Conservation (phyloP, 228 moss, liverwort and hornwort species). For the Sphagnum magellanicum region DNA sequence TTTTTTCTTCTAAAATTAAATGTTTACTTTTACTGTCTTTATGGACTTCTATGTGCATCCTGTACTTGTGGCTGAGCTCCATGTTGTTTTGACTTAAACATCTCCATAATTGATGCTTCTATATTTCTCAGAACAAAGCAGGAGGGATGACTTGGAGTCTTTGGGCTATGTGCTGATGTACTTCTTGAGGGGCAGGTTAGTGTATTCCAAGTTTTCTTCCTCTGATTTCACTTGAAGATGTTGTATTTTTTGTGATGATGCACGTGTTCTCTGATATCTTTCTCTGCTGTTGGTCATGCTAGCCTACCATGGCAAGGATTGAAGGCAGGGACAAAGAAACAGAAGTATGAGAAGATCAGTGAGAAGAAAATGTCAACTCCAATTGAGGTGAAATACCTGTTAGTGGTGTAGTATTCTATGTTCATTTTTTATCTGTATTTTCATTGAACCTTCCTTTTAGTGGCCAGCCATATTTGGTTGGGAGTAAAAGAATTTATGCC, state of each 20-base stretch:
- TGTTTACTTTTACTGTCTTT: too few relatives aligned
- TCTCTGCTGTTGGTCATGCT: constrained; percentile 1
- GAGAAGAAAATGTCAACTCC: constrained; percentile 64
- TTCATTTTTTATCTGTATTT: too few relatives aligned
- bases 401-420: too few relatives aligned
- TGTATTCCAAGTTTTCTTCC: background rate
- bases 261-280: background rate
- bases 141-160: constrained; percentile 61
- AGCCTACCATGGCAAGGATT: constrained; percentile 64
- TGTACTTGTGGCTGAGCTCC: too few relatives aligned
- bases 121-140: constrained; percentile 37
- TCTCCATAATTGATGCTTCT: background rate
- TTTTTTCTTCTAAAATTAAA: too few relatives aligned
- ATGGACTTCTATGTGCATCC: too few relatives aligned
- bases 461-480: too few relatives aligned
- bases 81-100: too few relatives aligned
- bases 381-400: constrained; percentile 28
- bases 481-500: too few relatives aligned
- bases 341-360: constrained; percentile 62
- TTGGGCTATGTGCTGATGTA: constrained; percentile 54
- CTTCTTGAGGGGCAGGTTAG: constrained; percentile 54
- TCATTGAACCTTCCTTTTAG: too few relatives aligned
- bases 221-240: background rate
- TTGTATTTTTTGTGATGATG: constrained; percentile 3
- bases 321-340: constrained; percentile 58